Conservation (phyloP, 768 basidiomycete genomes). For the Pleurotus pulmonarius region DNA sequence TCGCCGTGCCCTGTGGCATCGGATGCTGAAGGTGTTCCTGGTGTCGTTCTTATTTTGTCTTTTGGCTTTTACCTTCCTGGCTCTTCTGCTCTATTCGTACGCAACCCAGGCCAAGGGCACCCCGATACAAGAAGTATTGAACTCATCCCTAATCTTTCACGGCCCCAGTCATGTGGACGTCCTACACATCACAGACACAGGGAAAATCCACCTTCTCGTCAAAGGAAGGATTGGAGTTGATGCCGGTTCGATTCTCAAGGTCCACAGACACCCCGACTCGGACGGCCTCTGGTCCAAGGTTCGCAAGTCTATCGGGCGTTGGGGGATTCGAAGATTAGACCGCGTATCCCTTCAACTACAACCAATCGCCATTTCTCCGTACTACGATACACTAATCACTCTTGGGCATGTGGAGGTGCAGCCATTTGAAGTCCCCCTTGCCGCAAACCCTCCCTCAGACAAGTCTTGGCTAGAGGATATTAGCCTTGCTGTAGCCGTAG, state of each 20-base stretch:
- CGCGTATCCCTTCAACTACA: slow-evolving; percentile 53
- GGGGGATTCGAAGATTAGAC: slow-evolving; percentile 57
- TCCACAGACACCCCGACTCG: slow-evolving; percentile 39
- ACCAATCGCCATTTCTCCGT: slow-evolving; percentile 45
- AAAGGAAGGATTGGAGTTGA: slow-evolving; percentile 62
- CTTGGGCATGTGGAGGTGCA: slow-evolving; percentile 47
- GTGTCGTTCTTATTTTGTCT: slow-evolving; percentile 49
- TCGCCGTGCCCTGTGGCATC: slow-evolving; percentile 29
- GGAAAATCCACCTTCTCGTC: slow-evolving; percentile 57
- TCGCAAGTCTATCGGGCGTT: slow-evolving; percentile 68
- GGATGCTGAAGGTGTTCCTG: slow-evolving; percentile 51
- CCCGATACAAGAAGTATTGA: slow-evolving; percentile 56
- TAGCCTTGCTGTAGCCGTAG: slow-evolving; percentile 45
- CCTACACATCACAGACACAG: slow-evolving; percentile 54
- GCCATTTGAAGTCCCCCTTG: slow-evolving; percentile 54
- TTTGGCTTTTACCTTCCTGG: slow-evolving; percentile 36
- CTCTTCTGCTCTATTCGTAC: slow-evolving; percentile 63
- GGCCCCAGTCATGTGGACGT: slow-evolving; percentile 64
- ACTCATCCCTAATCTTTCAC: slow-evolving; percentile 48
- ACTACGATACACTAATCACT: slow-evolving; percentile 30
- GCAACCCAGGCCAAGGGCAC: slow-evolving; percentile 49
- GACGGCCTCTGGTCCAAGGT: slow-evolving; percentile 41
- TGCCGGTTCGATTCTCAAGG: slow-evolving; percentile 56
- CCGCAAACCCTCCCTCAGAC: slow-evolving; percentile 47
- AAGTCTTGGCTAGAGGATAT: slow-evolving; percentile 56